Evolutionary conservation across 2,329 filamentous ascomycete genomes (phyloP).

Genomic region (Epichloe scottii): DNA sequence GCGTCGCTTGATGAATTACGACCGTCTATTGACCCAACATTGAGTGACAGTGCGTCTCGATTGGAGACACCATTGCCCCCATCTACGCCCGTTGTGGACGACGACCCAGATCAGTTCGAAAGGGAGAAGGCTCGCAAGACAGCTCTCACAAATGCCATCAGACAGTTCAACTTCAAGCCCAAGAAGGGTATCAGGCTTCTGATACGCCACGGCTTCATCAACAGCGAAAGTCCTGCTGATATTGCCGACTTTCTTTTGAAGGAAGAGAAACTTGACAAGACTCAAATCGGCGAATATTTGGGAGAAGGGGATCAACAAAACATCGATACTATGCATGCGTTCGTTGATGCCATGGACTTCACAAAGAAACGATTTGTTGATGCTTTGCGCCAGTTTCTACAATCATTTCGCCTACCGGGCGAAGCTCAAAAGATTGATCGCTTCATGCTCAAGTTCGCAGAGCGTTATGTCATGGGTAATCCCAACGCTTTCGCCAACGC

Average conservation of each 20-base stretch:
- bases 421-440: conserved; percentile 99
- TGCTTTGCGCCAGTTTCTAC: conserved; percentile 78
- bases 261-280: conserved; percentile 81
- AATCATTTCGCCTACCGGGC: conserved; percentile 87
- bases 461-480: conserved; percentile 88
- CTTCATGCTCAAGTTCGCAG: conserved; percentile 98
- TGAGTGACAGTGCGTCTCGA: conserved; percentile 47
- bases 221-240: conserved; percentile 63
- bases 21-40: conserved; percentile 56
- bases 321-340: conserved; percentile 96
- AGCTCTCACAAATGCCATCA: conserved; percentile 75
- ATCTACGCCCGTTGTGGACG: conserved; percentile 61
- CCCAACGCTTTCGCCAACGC: conserved; percentile 97
- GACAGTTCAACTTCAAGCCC: conserved; percentile 95
- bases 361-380: conserved; percentile 85
- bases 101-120: conserved; percentile 89
- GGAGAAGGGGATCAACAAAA: conserved; percentile 89
- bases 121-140: conserved; percentile 91
- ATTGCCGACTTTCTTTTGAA: conserved; percentile 72
- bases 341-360: conserved; percentile 94
- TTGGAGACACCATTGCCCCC: conserved; percentile 45
- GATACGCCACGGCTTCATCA: conserved; percentile 75
- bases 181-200: conserved; percentile 84
- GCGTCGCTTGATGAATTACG: conserved; percentile 36
- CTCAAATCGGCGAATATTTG: conserved; percentile 83